Evolutionary conservation across 495 filamentous ascomycete species (phyloP).

Genomic region (Annulohypoxylon nitens): DNA sequence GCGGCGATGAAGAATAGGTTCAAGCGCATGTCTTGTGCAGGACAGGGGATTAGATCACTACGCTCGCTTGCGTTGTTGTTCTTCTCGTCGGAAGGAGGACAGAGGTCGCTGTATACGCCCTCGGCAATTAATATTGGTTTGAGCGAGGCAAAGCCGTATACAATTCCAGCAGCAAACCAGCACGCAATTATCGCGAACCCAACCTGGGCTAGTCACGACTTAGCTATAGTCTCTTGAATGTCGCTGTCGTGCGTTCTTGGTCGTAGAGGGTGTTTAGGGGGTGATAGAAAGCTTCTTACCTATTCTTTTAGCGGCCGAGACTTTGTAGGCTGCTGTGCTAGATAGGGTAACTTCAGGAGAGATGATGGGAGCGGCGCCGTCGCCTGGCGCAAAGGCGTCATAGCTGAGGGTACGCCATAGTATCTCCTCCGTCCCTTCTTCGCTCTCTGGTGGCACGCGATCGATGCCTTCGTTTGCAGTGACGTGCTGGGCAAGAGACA

Average conservation of each 20-base stretch:
- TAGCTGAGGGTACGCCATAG: conserved; percentile 50
- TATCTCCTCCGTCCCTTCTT: conserved; percentile 32
- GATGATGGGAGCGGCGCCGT: conserved; percentile 15
- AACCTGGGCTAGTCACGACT: conserved; percentile 66
- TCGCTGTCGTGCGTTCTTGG: background rate
- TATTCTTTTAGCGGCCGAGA: conserved; percentile 65
- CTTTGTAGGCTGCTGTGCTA: conserved; percentile 63
- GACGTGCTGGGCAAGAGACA: conserved; percentile 45
- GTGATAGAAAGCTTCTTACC: conserved; percentile 49
- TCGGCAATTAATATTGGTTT: conserved; percentile 77
- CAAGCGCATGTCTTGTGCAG: conserved; percentile 74
- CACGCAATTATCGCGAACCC: conserved; percentile 70
- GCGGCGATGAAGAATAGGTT: conserved; percentile 79
- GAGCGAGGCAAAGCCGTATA: conserved; percentile 81
- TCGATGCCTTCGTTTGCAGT: conserved; percentile 51
- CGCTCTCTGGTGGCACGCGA: conserved; percentile 40
- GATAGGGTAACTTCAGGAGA: conserved; percentile 33
- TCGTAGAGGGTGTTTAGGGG: background rate
- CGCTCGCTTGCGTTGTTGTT: conserved; percentile 39
- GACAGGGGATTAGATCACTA: conserved; percentile 64
- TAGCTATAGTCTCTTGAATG: background rate
- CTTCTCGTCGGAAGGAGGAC: conserved; percentile 60
- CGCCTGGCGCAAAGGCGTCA: conserved; percentile 36
- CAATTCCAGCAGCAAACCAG: conserved; percentile 74
- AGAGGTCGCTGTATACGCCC: conserved; percentile 73